Percentiles rank a stretch among this genome's conserved stretches.
phyloP scores from a whole-genome alignment of 1,139 yeast species.

The Hansenula lynferdii region DNA sequence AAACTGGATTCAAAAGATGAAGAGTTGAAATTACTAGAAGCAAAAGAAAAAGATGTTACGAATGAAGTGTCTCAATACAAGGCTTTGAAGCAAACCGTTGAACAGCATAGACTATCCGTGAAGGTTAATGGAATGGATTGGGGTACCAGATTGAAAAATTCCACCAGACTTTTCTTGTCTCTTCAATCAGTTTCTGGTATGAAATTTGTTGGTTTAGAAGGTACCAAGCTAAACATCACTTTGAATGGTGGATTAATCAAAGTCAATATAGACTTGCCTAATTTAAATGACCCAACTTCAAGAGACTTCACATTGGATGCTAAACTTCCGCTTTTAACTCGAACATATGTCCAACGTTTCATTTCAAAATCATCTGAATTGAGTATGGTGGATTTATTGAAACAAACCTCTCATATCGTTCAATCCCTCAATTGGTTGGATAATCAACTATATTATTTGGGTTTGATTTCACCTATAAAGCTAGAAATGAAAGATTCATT shows the following conservation, averaged over 20 bases:
- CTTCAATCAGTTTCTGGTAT: too few relatives aligned
- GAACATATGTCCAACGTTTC: neutral
- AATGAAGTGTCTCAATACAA: neutral
- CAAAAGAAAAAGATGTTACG: neutral
- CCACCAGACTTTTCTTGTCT: too few relatives aligned
- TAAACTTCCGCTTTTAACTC: slow-evolving; percentile 8
- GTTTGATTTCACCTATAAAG: slow-evolving; percentile 9
- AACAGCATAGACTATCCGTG: too few relatives aligned
- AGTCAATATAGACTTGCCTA: slow-evolving; percentile 8
- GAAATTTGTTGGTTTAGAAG: slow-evolving; percentile 14
- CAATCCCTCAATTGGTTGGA: slow-evolving; percentile 7
- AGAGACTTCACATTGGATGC: slow-evolving; percentile 6
- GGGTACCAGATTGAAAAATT: too few relatives aligned
- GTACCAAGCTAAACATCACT: slow-evolving; percentile 10
- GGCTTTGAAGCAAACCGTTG: neutral
- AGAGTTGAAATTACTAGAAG: slow-evolving; percentile 3
- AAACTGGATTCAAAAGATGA: slow-evolving; percentile 4
- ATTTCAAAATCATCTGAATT: neutral
- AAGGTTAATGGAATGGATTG: too few relatives aligned
- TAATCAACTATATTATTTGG: slow-evolving; percentile 12
- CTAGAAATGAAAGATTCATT: slow-evolving; percentile 6
- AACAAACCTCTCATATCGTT: neutral
- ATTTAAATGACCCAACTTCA: neutral
- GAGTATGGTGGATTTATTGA: slow-evolving; percentile 2
- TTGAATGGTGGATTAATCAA: slow-evolving; percentile 7